phyloP scores from a whole-genome alignment of 163 green algal species.

The Trebouxia gelatinosa region DNA sequence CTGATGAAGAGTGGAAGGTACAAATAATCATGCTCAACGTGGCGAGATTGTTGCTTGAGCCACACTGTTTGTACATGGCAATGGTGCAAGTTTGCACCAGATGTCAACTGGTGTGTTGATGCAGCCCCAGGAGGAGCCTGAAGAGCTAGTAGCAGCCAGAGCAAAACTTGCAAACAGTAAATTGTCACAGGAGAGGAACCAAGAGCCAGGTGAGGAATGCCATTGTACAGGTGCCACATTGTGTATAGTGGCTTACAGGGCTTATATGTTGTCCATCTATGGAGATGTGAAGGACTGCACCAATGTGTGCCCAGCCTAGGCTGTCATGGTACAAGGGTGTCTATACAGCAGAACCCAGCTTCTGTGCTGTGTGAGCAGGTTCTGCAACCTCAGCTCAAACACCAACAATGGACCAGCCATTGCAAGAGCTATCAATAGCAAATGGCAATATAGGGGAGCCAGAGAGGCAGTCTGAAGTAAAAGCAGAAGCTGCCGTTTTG shows the following conservation, averaged over 20 bases:
- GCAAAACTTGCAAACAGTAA: constrained; percentile 41
- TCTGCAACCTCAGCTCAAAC: background rate
- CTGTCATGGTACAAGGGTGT: background rate
- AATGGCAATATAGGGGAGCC: background rate
- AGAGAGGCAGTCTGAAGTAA: background rate
- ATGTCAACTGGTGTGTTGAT: too few species aligned
- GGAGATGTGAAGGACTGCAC: too few species aligned
- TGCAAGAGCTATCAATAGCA: background rate
- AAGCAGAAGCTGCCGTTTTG: background rate
- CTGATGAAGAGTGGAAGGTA: constrained; percentile 29
- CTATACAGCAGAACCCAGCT: background rate
- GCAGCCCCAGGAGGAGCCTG: constrained; percentile 59
- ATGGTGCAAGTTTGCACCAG: too few species aligned
- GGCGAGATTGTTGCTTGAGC: too few species aligned
- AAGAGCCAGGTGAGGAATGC: background rate
- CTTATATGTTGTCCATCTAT: background rate
- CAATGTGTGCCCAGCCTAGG: too few species aligned
- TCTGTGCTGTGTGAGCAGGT: background rate
- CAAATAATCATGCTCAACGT: too few species aligned
- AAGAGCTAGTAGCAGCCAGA: constrained; percentile 66
- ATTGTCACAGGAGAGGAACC: background rate
- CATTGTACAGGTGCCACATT: background rate
- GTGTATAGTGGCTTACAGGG: background rate
- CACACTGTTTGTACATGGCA: background rate
- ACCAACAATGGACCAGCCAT: background rate